These are phyloP conservation scores for Aspergillus sp. DNA, from an alignment of 2,329 filamentous ascomycete species.

Conservation along the genomic window DNA sequence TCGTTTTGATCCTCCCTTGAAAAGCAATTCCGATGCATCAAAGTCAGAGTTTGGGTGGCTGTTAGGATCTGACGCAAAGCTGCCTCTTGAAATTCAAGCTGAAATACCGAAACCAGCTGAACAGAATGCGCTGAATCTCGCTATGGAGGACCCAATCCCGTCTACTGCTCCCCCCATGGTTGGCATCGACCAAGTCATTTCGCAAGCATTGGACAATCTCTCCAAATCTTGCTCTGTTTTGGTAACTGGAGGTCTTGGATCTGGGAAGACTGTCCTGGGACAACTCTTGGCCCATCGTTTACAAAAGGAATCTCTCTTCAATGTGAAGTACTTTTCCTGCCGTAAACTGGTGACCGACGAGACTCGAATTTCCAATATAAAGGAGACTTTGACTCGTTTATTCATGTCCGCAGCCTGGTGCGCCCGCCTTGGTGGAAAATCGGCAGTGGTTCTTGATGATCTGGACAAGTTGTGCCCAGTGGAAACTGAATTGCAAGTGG, in stretches of 20 bases:
- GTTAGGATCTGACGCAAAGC: slow-evolving; percentile 71
- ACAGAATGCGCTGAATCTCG: slow-evolving; percentile 35
- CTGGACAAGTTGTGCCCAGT: slow-evolving; percentile 88
- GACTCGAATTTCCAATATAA: slow-evolving; percentile 83
- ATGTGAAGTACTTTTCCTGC: slow-evolving; percentile 83
- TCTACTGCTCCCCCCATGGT: slow-evolving; percentile 64
- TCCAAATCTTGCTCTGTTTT: slow-evolving; percentile 85
- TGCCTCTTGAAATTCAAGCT: slow-evolving; percentile 72
- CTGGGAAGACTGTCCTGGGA: slow-evolving; percentile 82
- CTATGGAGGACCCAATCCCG: slow-evolving; percentile 58
- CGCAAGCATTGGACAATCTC: slow-evolving; percentile 72
- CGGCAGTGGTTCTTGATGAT: slow-evolving; percentile 87
- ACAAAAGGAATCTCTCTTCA: slow-evolving; percentile 71
- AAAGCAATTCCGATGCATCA: slow-evolving; percentile 30
- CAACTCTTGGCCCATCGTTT: slow-evolving; percentile 74
- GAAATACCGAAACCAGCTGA: slow-evolving; percentile 67
- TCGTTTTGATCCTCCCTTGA: slow-evolving; percentile 66
- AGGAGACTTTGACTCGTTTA: slow-evolving; percentile 77
- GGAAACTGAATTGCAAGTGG: slow-evolving; percentile 91
- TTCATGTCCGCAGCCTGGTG: slow-evolving; percentile 93
- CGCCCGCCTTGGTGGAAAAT: slow-evolving; percentile 77
- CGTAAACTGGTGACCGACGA: slow-evolving; percentile 87
- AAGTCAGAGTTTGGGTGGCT: slow-evolving; percentile 61
- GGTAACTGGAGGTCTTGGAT: slow-evolving; percentile 82
- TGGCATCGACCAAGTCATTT: slow-evolving; percentile 76